phyloP scores from a whole-genome alignment of 1,284 basidiomycete genomes.

The Apiotrichum domesticum region DNA sequence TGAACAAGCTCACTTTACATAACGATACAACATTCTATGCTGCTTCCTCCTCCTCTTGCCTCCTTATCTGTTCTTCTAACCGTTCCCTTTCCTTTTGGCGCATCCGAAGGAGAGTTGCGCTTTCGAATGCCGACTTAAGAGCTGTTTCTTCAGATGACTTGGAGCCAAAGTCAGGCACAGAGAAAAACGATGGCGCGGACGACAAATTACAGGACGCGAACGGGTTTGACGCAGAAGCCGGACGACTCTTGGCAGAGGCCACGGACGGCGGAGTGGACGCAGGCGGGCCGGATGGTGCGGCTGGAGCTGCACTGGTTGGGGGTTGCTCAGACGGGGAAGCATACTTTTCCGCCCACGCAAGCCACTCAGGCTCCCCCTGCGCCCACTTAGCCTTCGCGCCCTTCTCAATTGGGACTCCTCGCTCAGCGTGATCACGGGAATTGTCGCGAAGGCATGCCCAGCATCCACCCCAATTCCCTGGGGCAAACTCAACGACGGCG shows the following conservation, averaged over 20 bases:
- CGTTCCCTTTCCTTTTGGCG: conserved; percentile 58
- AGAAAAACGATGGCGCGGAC: not conserved
- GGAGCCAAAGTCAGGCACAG: not conserved
- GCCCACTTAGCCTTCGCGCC: conserved; percentile 63
- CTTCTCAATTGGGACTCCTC: conserved; percentile 46
- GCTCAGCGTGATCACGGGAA: not conserved
- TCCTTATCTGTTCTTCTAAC: conserved; percentile 63
- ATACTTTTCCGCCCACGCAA: conserved; percentile 57
- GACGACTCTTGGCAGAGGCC: too few relatives aligned
- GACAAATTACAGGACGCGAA: not conserved
- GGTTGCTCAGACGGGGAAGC: not conserved
- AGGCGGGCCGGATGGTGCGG: too few relatives aligned
- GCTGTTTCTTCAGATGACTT: conserved; percentile 46
- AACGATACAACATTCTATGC: not conserved
- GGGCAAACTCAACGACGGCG: conserved; percentile 45
- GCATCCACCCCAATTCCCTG: conserved; percentile 48
- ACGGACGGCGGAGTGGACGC: too few relatives aligned
- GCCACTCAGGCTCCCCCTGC: conserved; percentile 62
- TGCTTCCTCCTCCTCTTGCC: conserved; percentile 35
- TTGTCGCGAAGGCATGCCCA: conserved; percentile 43
- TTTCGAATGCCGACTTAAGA: conserved; percentile 59
- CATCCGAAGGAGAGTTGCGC: conserved; percentile 70
- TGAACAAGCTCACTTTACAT: too few relatives aligned
- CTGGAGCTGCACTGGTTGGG: too few relatives aligned
- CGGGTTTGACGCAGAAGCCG: too few relatives aligned